Evolutionary conservation across 495 filamentous ascomycete genomes (phyloP).

Genomic region (Sordaria brevicollis): DNA sequence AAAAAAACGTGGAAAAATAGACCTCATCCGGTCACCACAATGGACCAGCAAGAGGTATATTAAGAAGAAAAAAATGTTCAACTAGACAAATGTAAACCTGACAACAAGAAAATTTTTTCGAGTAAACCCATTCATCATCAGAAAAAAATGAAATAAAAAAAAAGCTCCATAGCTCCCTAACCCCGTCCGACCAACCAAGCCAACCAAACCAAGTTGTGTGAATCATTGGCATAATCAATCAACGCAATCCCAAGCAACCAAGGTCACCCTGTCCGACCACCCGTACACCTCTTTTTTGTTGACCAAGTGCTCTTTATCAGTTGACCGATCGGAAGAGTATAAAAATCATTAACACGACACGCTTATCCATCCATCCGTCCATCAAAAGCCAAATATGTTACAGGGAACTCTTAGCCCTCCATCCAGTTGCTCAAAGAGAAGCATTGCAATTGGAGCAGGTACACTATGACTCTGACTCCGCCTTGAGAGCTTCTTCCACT

Average conservation of each 20-base stretch:
- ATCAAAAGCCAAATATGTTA: background rate
- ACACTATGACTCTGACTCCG: background rate
- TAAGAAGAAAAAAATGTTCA: background rate
- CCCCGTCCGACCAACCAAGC: background rate
- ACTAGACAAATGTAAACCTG: background rate
- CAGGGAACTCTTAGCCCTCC: background rate
- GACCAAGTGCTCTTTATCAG: background rate
- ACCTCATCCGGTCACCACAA: background rate
- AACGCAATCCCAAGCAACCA: background rate
- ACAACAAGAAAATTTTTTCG: background rate
- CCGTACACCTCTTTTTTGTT: background rate
- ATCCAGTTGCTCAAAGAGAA: background rate
- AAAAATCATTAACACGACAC: background rate
- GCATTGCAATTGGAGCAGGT: background rate
- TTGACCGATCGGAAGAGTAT: background rate
- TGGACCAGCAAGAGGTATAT: background rate
- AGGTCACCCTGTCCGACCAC: background rate
- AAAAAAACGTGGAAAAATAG: background rate
- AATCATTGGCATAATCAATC: background rate
- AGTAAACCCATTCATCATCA: background rate
- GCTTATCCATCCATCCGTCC: background rate
- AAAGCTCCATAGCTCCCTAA: background rate
- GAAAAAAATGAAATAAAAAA: background rate
- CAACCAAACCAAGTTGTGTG: background rate
- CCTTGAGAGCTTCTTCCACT: background rate